These are phyloP conservation scores for Cyphellophora attinorum DNA, from an alignment of 2,329 filamentous ascomycete species.

Conservation along the genomic window DNA sequence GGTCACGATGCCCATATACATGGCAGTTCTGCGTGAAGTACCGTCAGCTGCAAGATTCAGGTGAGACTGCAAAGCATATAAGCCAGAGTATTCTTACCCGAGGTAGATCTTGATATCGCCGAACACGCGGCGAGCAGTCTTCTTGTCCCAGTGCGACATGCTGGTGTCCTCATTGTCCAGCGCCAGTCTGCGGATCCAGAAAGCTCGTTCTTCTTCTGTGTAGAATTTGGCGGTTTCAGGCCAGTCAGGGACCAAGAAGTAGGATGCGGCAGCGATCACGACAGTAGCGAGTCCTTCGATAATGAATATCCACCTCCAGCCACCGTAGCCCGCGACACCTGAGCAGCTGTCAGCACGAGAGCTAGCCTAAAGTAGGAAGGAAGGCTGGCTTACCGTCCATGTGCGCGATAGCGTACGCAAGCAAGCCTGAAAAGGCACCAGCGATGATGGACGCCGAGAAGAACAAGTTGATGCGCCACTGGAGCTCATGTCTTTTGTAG, in stretches of 20 bases:
- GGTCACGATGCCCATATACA: slow-evolving; percentile 26
- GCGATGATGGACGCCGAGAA: slow-evolving; percentile 27
- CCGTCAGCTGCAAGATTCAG: no score
- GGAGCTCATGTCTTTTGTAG: slow-evolving; percentile 28
- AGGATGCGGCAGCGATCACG: slow-evolving; percentile 18
- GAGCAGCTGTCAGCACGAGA: no score
- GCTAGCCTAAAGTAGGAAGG: background rate
- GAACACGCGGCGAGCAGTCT: slow-evolving; percentile 20
- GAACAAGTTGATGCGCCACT: slow-evolving; percentile 23
- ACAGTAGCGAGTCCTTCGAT: slow-evolving; percentile 25
- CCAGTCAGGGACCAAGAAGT: slow-evolving; percentile 24
- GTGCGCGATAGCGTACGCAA: slow-evolving; percentile 42
- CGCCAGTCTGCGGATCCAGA: slow-evolving; percentile 25
- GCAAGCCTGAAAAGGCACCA: slow-evolving; percentile 35
- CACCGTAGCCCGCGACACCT: slow-evolving; percentile 22
- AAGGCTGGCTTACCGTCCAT: slow-evolving; percentile 34
- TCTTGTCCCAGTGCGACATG: slow-evolving; percentile 22
- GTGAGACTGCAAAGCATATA: slow-evolving; percentile 18
- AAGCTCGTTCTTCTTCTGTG: slow-evolving; percentile 22
- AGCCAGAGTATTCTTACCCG: slow-evolving; percentile 10
- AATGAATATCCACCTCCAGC: slow-evolving; percentile 28
- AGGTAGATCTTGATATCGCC: slow-evolving; percentile 26
- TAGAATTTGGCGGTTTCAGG: slow-evolving; percentile 24
- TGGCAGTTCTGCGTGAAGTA: slow-evolving; percentile 15
- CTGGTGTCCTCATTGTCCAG: slow-evolving; percentile 19